Evolutionary conservation across 164 flowering plant genomes (phyloP), one percentile per base, ranked within the genome.

Genomic region (Houttuynia cordata): DNA sequence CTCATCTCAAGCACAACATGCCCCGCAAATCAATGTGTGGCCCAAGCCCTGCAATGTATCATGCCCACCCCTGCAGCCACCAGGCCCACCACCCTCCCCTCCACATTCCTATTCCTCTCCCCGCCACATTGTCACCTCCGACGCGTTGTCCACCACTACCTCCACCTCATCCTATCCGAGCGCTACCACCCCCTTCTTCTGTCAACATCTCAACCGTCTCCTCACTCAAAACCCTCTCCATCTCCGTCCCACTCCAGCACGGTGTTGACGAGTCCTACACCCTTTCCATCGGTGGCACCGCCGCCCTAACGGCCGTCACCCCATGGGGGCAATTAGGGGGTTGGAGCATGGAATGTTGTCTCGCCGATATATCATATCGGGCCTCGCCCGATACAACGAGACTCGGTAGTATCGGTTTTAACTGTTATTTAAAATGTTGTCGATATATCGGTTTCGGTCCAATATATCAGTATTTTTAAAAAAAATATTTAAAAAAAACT

Each of bases 301-400:
- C 87, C 19, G 53, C 50, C 39, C 60, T 91, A 17, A 67, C 73
- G 14, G 86, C 96, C 0, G 65, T 5, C 45, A 87, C 93, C 7
- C 74, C 66, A 14, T 87, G 97, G 96, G 91, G 1, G 96, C 96
- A 17, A 87, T 87, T 86, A 58, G 96, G 42, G 97, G 97, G 8
- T 80, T 91, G n/a, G n/a, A n/a, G n/a, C n/a, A n/a, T n/a, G n/a
- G n/a, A n/a, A n/a, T n/a, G n/a, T n/a, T n/a, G n/a, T n/a, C n/a
- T n/a, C n/a, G n/a, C n/a, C n/a, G n/a, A n/a, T n/a, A n/a, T n/a
- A n/a, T n/a, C n/a, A n/a, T n/a, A n/a, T n/a, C n/a, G n/a, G n/a
- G n/a, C n/a, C n/a, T n/a, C n/a, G n/a, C n/a, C n/a, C n/a, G n/a
- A n/a, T n/a, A n/a, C n/a, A n/a, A n/a, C n/a, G n/a, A n/a, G n/a